Conservation (phyloP, 1,284 basidiomycete species). For the Moesziomyces sp. region DNA sequence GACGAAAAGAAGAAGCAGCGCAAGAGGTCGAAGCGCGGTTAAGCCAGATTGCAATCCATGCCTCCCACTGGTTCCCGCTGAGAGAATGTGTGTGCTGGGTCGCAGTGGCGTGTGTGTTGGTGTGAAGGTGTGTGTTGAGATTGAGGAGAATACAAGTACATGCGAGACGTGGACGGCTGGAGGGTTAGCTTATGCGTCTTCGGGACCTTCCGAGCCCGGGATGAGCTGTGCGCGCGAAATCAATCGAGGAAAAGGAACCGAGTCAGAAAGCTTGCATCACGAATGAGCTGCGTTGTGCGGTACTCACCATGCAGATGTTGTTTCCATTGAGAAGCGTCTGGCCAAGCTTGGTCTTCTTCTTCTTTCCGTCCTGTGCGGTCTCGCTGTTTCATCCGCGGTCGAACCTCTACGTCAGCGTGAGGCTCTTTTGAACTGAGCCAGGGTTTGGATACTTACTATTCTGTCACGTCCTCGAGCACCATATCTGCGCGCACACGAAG, state of each 20-base stretch:
- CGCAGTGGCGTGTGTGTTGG: too few species aligned
- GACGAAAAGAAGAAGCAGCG: slow-evolving; percentile 5
- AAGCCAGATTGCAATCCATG: neutral
- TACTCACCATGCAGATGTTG: slow-evolving; percentile 92
- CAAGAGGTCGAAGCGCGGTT: slow-evolving; percentile 24
- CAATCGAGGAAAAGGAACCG: neutral
- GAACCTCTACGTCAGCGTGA: neutral
- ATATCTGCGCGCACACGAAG: slow-evolving; percentile 74
- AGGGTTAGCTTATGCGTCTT: slow-evolving; percentile 11
- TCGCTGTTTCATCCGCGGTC: slow-evolving; percentile 73
- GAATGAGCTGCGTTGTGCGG: neutral
- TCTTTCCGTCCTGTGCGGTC: slow-evolving; percentile 81
- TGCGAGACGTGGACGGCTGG: neutral
- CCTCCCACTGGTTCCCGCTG: too few species aligned
- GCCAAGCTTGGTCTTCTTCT: slow-evolving; percentile 82
- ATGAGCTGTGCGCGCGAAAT: slow-evolving; percentile 28
- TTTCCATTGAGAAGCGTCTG: slow-evolving; percentile 96
- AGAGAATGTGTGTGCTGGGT: neutral
- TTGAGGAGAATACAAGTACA: slow-evolving; percentile 34
- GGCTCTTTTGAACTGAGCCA: too few species aligned
- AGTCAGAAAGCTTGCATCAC: neutral
- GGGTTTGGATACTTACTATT: slow-evolving; percentile 76
- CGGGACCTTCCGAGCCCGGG: slow-evolving; percentile 51
- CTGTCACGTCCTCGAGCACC: slow-evolving; percentile 96
- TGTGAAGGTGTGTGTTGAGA: neutral